phyloP scores from a whole-genome alignment of 108 stramenopile genomes.

The Pseudonitzschia delicatissima region DNA sequence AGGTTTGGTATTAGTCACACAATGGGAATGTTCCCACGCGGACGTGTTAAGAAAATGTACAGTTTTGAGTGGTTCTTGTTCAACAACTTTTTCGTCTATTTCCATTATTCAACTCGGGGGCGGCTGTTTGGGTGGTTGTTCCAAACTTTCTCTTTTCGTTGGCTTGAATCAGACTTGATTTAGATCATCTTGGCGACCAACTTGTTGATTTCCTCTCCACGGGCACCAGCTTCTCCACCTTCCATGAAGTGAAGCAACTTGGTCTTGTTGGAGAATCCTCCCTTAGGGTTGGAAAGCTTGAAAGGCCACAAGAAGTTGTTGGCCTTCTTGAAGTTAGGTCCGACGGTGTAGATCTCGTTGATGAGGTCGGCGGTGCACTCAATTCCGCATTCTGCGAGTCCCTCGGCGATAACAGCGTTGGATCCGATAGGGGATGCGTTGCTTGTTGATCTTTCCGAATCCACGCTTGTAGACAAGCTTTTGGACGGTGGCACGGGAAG shows the following conservation, averaged over 20 bases:
- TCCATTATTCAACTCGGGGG: not conserved
- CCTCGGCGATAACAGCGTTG: slow-evolving; percentile 93
- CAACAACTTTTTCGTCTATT: slow-evolving; percentile 19
- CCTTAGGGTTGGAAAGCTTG: slow-evolving; percentile 97
- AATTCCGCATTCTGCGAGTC: slow-evolving; percentile 76
- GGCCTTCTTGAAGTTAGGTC: slow-evolving; percentile 98
- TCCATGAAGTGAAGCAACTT: slow-evolving; percentile 99
- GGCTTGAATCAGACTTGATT: slow-evolving; percentile 13
- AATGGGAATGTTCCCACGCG: slow-evolving; percentile 16
- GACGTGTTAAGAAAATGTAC: slow-evolving; percentile 39
- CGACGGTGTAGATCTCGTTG: slow-evolving; percentile 96
- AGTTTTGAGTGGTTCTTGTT: not conserved
- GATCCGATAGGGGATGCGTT: slow-evolving; percentile 94
- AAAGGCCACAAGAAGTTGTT: slow-evolving; percentile 99
- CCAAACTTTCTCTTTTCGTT: not conserved
- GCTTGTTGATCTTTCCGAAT: slow-evolving; percentile 97
- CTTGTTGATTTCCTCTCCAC: slow-evolving; percentile 95
- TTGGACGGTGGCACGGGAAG: slow-evolving; percentile 90
- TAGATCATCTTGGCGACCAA: slow-evolving; percentile 95
- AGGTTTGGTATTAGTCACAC: slow-evolving; percentile 32
- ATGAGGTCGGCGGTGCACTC: slow-evolving; percentile 92
- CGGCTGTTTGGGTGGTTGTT: slow-evolving; percentile 6
- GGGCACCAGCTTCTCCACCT: slow-evolving; percentile 98
- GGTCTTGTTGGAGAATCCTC: slow-evolving; percentile 96
- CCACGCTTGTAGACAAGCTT: slow-evolving; percentile 99